Conservation (phyloP, 148 eudicot species). For the Rhododendron simsii region DNA sequence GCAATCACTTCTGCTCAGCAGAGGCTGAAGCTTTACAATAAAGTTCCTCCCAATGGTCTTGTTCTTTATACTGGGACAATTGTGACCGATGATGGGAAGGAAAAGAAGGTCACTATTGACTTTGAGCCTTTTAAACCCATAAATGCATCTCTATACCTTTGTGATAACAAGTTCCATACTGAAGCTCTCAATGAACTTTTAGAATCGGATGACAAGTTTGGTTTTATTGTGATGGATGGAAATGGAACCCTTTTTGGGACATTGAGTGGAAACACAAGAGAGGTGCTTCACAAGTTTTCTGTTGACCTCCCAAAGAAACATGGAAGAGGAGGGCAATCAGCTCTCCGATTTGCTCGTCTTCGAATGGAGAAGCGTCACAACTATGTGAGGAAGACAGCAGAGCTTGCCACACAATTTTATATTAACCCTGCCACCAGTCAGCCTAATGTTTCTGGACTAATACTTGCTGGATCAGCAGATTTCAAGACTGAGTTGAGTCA, state of each 20-base stretch:
- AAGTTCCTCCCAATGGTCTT: constrained; percentile 28
- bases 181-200: constrained; percentile 26
- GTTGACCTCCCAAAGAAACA: constrained; percentile 31
- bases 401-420: constrained; percentile 25
- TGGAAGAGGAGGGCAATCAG: constrained; percentile 32
- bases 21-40: constrained; percentile 27
- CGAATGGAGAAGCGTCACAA: constrained; percentile 34
- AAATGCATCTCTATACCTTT: constrained; percentile 25
- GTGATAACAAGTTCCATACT: constrained; percentile 29
- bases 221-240: constrained; percentile 29
- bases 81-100: constrained; percentile 26
- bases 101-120: constrained; percentile 28
- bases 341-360: constrained; percentile 31
- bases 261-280: constrained; percentile 26
- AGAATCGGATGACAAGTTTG: constrained; percentile 30
- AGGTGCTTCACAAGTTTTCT: constrained; percentile 28
- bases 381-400: constrained; percentile 32
- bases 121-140: constrained; percentile 28
- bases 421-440: constrained; percentile 31
- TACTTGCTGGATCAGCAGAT: constrained; percentile 31
- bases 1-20: constrained; percentile 33
- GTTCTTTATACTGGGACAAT: constrained; percentile 28
- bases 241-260: constrained; percentile 33
- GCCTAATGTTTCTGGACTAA: constrained; percentile 28
- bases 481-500: constrained; percentile 30